Conservation (phyloP, 2,329 filamentous ascomycete species). For the Beauveria australis region DNA sequence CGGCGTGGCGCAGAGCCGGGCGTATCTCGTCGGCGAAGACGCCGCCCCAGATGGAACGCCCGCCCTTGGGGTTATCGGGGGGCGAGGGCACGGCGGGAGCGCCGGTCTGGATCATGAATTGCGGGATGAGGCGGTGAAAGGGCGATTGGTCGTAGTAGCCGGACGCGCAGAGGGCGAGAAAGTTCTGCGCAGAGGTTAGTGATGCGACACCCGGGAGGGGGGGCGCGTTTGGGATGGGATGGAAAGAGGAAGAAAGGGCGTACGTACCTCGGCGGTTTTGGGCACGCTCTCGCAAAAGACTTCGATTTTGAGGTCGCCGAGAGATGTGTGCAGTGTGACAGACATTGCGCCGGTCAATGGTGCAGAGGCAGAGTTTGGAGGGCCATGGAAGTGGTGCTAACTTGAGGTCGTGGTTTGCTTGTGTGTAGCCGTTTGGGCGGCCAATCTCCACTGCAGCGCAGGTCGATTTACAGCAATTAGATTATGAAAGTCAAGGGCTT, state of each 20-base stretch:
- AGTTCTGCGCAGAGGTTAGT: slow-evolving; percentile 50
- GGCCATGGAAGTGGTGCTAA: not conserved
- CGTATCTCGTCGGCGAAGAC: slow-evolving; percentile 76
- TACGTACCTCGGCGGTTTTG: slow-evolving; percentile 69
- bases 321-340: slow-evolving; percentile 73
- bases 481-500: not conserved
- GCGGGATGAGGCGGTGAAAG: slow-evolving; percentile 72
- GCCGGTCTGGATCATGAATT: slow-evolving; percentile 75
- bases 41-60: slow-evolving; percentile 64
- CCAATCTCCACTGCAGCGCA: not conserved
- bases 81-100: slow-evolving; percentile 44
- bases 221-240: not conserved
- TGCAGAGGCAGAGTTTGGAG: not conserved
- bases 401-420: not conserved
- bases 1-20: slow-evolving; percentile 59
- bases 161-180: slow-evolving; percentile 77
- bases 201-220: no score
- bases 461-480: not conserved
- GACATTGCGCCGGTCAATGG: slow-evolving; percentile 38
- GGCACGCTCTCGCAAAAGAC: slow-evolving; percentile 93
- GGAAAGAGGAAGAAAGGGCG: not conserved
- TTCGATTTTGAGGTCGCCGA: slow-evolving; percentile 89
- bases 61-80: slow-evolving; percentile 56
- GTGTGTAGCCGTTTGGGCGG: not conserved
- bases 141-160: slow-evolving; percentile 67